Evolutionary conservation across 495 filamentous ascomycete species (phyloP).

Genomic region (Xylaria acuta): DNA sequence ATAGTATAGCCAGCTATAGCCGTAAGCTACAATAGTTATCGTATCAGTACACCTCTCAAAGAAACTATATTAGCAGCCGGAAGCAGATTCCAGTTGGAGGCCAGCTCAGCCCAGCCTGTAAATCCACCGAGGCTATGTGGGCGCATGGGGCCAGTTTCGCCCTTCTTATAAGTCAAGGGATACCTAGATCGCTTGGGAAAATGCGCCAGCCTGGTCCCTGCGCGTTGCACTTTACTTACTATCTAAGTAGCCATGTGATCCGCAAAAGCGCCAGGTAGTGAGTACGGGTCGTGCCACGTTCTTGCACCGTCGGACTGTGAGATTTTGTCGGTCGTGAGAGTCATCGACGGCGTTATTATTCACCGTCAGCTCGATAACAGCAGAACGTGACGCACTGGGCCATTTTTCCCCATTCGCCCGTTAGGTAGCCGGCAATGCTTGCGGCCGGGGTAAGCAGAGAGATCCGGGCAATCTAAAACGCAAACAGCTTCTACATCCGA

Average conservation of each 20-base stretch:
- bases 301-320: slow-evolving; percentile 1
- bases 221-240: slow-evolving; percentile 13
- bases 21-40: neutral
- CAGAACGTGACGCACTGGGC: slow-evolving; percentile 13
- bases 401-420: slow-evolving; percentile 20
- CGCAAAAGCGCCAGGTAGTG: neutral
- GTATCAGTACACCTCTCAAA: neutral
- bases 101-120: neutral
- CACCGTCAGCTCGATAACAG: slow-evolving; percentile 4
- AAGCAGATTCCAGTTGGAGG: neutral
- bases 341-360: slow-evolving; percentile 9
- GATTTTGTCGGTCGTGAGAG: slow-evolving; percentile 5
- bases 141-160: slow-evolving; percentile 5
- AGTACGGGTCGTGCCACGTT: slow-evolving; percentile 24
- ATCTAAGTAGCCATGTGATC: slow-evolving; percentile 20
- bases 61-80: neutral
- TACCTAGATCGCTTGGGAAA: slow-evolving; percentile 5
- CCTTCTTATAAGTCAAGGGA: slow-evolving; percentile 6
- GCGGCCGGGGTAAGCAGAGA: slow-evolving; percentile 17
- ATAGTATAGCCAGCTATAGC: neutral
- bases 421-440: slow-evolving; percentile 6
- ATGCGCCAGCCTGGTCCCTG: slow-evolving; percentile 8
- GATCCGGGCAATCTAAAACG: slow-evolving; percentile 1
- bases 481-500: slow-evolving; percentile 9
- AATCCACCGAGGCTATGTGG: neutral